These are phyloP conservation scores for Quercus tomentella DNA, from an alignment of 331 rosid species.

Conservation along the genomic window DNA sequence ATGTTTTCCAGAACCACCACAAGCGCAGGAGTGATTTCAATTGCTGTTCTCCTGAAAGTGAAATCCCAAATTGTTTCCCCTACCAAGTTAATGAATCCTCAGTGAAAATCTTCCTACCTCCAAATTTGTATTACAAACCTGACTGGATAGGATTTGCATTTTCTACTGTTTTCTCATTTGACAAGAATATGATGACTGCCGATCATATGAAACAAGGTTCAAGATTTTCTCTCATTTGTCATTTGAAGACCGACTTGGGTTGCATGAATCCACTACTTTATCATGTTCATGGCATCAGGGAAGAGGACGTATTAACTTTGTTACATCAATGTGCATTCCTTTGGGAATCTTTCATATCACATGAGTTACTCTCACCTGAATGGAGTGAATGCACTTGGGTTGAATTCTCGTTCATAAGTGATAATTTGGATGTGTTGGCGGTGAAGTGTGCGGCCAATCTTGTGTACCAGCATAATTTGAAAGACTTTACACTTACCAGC, in stretches of 20 bases:
- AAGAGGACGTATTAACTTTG: background rate
- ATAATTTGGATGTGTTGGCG: background rate
- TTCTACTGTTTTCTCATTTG: background rate
- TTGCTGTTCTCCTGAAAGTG: background rate
- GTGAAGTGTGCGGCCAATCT: background rate
- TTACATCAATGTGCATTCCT: background rate
- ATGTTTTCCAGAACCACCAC: background rate
- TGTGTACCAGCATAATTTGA: background rate
- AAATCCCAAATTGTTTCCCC: too few species aligned
- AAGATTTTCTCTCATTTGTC: background rate
- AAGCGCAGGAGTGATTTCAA: background rate
- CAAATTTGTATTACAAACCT: background rate
- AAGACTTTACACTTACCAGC: background rate
- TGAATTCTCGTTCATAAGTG: background rate
- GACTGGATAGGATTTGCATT: constrained; percentile 17
- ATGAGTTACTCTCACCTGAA: accelerated
- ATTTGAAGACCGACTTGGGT: too few species aligned
- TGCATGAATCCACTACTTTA: too few species aligned
- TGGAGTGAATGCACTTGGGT: background rate
- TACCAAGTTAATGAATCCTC: too few species aligned
- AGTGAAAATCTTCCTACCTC: background rate
- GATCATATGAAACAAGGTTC: background rate
- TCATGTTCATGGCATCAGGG: background rate
- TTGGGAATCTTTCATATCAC: background rate
- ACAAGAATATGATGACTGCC: constrained; percentile 1